Evolutionary conservation across 495 filamentous ascomycete genomes (phyloP).

Genomic region (Neurospora discreta): DNA sequence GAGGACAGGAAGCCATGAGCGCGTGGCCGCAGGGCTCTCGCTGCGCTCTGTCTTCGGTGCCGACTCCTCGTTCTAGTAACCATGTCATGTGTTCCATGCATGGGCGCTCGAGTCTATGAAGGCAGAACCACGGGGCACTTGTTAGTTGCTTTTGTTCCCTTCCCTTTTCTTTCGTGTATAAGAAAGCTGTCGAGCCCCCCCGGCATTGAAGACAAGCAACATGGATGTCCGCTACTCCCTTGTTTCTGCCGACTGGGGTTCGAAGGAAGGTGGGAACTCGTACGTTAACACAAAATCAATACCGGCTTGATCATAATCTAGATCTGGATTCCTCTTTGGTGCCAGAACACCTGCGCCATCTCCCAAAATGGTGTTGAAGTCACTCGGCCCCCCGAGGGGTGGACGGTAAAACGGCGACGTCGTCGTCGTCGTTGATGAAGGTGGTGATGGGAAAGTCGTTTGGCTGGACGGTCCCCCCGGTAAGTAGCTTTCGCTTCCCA

Average conservation of each 20-base stretch:
- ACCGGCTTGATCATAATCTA: slow-evolving; percentile 81
- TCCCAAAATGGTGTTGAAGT: slow-evolving; percentile 8
- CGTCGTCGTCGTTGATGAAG: slow-evolving; percentile 29
- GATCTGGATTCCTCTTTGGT: slow-evolving; percentile 24
- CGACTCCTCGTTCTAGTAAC: slow-evolving; percentile 47
- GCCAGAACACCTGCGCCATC: slow-evolving; percentile 5
- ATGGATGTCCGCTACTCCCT: neutral
- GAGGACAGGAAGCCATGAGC: slow-evolving; percentile 81
- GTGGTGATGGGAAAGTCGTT: slow-evolving; percentile 32
- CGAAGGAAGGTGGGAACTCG: slow-evolving; percentile 30
- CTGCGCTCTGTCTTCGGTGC: slow-evolving; percentile 26
- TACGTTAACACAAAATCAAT: slow-evolving; percentile 97
- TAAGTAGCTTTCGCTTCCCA: slow-evolving; percentile 41
- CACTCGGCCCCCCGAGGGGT: neutral
- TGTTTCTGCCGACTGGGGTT: neutral
- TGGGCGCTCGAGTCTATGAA: slow-evolving; percentile 73
- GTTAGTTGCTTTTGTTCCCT: slow-evolving; percentile 8
- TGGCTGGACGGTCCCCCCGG: slow-evolving; percentile 22
- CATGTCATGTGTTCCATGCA: slow-evolving; percentile 92
- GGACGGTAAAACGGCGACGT: slow-evolving; percentile 1
- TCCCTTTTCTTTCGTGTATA: neutral
- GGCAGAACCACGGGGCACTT: slow-evolving; percentile 2
- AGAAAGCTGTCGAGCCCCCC: neutral
- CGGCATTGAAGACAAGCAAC: neutral
- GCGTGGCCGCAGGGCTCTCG: slow-evolving; percentile 60